A percentile compares a stretch with the other conserved stretches of the same genome.
These are phyloP conservation scores for Fraxinus angustifolia DNA, from an alignment of 305 asterid species.

Conservation along the genomic window DNA sequence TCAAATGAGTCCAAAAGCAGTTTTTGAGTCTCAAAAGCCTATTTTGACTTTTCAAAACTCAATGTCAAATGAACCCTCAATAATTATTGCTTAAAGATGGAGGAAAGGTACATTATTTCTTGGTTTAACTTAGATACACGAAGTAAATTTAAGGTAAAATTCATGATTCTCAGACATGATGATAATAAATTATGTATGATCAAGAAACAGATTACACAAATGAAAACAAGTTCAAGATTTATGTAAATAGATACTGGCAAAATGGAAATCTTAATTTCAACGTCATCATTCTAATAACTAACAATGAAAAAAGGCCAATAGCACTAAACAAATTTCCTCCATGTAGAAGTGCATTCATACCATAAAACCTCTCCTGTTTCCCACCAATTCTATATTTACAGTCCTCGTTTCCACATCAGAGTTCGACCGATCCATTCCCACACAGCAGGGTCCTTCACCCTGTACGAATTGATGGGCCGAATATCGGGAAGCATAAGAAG, in stretches of 20 bases:
- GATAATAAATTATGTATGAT: conserved; percentile 19
- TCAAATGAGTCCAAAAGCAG: too few species aligned
- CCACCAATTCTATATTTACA: conserved; percentile 59
- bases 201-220: conserved; percentile 26
- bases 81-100: not conserved
- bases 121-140: not conserved
- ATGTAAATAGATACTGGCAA: conserved; percentile 24
- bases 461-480: conserved; percentile 18
- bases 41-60: too few species aligned
- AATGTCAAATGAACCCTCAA: too few species aligned
- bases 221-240: conserved; percentile 25
- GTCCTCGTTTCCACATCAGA: conserved; percentile 40
- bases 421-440: conserved; percentile 26
- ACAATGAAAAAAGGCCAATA: conserved; percentile 19
- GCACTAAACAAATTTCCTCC: conserved; percentile 33
- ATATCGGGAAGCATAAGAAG: conserved; percentile 24
- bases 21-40: too few species aligned
- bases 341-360: conserved; percentile 25
- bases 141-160: conserved; percentile 8
- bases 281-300: conserved; percentile 34
- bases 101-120: not conserved
- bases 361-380: conserved; percentile 38
- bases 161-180: conserved; percentile 2
- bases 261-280: conserved; percentile 33
- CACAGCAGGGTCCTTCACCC: conserved; percentile 25